Evolutionary conservation across 2,329 filamentous ascomycete genomes (phyloP), one percentile per base, ranked within the genome.

Genomic region (Aspergillus ustus): DNA sequence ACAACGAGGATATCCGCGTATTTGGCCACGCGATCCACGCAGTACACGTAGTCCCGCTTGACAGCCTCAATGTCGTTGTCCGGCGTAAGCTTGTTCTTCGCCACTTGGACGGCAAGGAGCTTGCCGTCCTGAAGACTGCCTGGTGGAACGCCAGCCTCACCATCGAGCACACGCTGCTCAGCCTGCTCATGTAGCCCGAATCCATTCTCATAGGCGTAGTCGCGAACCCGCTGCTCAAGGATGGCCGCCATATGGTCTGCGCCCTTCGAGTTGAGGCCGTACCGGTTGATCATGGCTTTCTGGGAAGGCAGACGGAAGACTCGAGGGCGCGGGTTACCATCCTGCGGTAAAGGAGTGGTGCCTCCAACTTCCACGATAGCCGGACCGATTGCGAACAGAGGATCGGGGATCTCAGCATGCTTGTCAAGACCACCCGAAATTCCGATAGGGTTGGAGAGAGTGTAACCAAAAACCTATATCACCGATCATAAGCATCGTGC

Each of bases 1-100:
- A 99, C 95, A 7, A 98, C 94, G n/a, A 99, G 81, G 40, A 99
- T 90, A 72, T 99, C 95, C 11, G 95, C 93, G 74, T 97, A 99
- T 54, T 85, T 89, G 4, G 90, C 95, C 43, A 99, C 81, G 50
- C 89, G 85, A 58, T 90, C 83, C 3, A 97, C 93, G 70, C 94
- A 97, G 76, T 91, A 91, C n/a, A 95, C 91, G 73, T 98, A 97
- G 69, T 90, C 86, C 25, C 85, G 84, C 54, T 84, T 87, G 17
- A 98, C 90, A 34, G 93, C 93, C 46, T 90, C 86, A 63, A 97
- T 89, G 73, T 98, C 92, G 52, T 84, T 83, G 73, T 96, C 93
- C 20, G 92, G 88, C 0, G 95, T 99, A 51, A 87, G 84, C 82
- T 97, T 98, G 81, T 98, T 98, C 87, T 99, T 99, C 55, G 94